Percentiles rank a stretch among this genome's conserved stretches.
phyloP scores from a whole-genome alignment of 768 basidiomycete genomes.

The Exsudoporus frostii region DNA sequence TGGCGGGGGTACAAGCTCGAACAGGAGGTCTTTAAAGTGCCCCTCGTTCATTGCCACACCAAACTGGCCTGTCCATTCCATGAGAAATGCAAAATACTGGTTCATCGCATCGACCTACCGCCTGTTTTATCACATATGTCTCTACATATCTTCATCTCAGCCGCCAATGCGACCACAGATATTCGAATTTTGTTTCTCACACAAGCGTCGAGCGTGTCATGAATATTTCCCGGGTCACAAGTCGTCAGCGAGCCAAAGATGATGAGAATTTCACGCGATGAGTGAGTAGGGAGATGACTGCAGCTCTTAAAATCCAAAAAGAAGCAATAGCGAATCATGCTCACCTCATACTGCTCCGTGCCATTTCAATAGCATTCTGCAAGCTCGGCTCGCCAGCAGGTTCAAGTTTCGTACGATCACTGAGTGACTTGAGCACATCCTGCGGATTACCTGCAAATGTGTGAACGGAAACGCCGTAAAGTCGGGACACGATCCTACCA shows the following conservation, averaged over 20 bases:
- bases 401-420: conserved; percentile 84
- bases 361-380: conserved; percentile 98
- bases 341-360: conserved; percentile 88
- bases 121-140: conserved; percentile 90
- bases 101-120: conserved; percentile 44
- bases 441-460: conserved; percentile 79
- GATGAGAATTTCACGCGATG: conserved; percentile 91
- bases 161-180: conserved; percentile 90
- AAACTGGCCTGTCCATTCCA: conserved; percentile 60
- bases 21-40: conserved; percentile 92
- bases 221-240: conserved; percentile 95
- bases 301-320: conserved; percentile 2
- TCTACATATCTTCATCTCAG: conserved; percentile 97
- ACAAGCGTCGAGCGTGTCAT: conserved; percentile 87
- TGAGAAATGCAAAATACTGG: conserved; percentile 9
- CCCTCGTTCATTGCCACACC: conserved; percentile 99
- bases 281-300: conserved; percentile 96
- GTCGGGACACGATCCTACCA: conserved; percentile 46
- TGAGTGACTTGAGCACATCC: conserved; percentile 84
- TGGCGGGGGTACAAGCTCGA: conserved; percentile 94
- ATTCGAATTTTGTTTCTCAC: conserved; percentile 83
- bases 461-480: conserved; percentile 1
- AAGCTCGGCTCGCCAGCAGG: conserved; percentile 91
- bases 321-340: background rate
- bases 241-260: conserved; percentile 96